phyloP scores from a whole-genome alignment of 2,329 filamentous ascomycete genomes.

The Arthrobotrys sphaeroides region DNA sequence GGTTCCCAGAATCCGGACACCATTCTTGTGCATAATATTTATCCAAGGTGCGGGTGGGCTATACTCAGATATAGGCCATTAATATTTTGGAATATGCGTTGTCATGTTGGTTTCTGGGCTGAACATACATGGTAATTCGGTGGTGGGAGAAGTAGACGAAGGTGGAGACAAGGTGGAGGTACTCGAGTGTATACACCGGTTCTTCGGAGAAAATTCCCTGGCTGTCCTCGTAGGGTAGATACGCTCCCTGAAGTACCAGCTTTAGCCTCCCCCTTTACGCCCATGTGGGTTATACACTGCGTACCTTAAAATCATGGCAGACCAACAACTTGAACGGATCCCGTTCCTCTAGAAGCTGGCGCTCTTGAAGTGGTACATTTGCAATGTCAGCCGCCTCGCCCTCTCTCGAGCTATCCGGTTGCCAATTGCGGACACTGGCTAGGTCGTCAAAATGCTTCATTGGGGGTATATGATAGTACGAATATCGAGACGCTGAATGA shows the following conservation, averaged over 20 bases:
- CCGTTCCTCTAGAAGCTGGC: constrained; percentile 25
- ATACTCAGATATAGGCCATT: neutral
- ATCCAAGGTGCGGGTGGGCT: constrained; percentile 63
- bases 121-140: constrained; percentile 60
- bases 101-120: constrained; percentile 31
- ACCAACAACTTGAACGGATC: constrained; percentile 54
- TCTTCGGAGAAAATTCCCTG: constrained; percentile 58
- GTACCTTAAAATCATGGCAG: constrained; percentile 57
- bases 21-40: constrained; percentile 64
- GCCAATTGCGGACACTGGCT: constrained; percentile 35
- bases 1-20: constrained; percentile 63
- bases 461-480: constrained; percentile 30
- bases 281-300: neutral
- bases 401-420: constrained; percentile 37
- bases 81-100: constrained; percentile 12
- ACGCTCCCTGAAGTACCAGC: constrained; percentile 60
- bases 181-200: constrained; percentile 62
- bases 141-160: constrained; percentile 66
- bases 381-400: constrained; percentile 44
- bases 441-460: constrained; percentile 51
- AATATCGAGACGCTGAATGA: constrained; percentile 22
- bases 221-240: constrained; percentile 62
- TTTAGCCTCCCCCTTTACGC: constrained; percentile 2
- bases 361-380: constrained; percentile 48
- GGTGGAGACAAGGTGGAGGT: constrained; percentile 62